Conservation (phyloP, 345 rosid genomes). For the Brassica rapa region DNA sequence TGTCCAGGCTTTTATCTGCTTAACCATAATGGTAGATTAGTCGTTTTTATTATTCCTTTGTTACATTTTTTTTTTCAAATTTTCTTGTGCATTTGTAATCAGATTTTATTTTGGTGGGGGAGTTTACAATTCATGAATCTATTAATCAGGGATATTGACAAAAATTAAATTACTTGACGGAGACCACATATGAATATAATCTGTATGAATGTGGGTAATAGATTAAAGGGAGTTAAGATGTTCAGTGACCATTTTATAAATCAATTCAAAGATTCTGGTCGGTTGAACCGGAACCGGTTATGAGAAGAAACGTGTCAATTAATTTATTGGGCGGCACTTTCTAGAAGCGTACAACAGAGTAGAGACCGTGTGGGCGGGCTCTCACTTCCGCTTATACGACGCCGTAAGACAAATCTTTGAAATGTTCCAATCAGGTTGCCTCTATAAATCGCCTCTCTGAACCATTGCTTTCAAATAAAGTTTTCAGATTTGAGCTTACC, state of each 20-base stretch:
- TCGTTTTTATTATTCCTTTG: conserved; percentile 12
- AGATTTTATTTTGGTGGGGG: neutral
- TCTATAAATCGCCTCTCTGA: conserved; percentile 33
- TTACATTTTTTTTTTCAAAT: neutral
- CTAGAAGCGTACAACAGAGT: conserved; percentile 43
- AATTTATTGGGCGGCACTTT: conserved; percentile 38
- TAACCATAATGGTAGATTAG: conserved; percentile 33
- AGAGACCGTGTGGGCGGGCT: neutral
- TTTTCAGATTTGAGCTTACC: neutral
- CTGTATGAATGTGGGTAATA: neutral
- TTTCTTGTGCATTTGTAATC: conserved; percentile 9
- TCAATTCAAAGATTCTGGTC: neutral
- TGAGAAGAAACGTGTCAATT: conserved; percentile 41
- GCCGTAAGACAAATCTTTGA: conserved; percentile 14
- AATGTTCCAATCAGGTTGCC: neutral
- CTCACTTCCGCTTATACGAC: conserved; percentile 10
- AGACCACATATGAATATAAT: too few relatives aligned
- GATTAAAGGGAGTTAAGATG: neutral
- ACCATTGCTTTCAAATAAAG: conserved; percentile 6
- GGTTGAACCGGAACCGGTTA: conserved; percentile 15
- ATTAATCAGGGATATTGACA: neutral
- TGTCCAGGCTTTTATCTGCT: conserved; percentile 29
- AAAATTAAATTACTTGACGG: neutral
- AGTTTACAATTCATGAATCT: neutral
- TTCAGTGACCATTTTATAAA: neutral